These are phyloP conservation scores for Aspergillus udagawae DNA, from an alignment of 2,329 filamentous ascomycete genomes.

Conservation along the genomic window DNA sequence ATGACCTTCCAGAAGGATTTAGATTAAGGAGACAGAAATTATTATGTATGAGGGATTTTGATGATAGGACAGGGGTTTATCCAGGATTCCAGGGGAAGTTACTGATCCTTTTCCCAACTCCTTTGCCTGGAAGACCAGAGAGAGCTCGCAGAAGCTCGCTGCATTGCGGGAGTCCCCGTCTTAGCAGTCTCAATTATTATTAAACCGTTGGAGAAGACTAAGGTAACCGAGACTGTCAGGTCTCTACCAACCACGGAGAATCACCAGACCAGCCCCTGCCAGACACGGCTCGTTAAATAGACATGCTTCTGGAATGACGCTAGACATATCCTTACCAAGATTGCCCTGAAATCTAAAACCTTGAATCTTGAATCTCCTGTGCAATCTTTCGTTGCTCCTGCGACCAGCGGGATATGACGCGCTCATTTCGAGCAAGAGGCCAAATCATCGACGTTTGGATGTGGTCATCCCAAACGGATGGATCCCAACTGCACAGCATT, in stretches of 20 bases:
- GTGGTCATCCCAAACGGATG: not conserved
- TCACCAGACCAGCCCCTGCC: constrained; percentile 14
- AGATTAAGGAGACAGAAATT: constrained; percentile 9
- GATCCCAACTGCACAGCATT: not conserved
- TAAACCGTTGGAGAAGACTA: constrained; percentile 1
- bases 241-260: constrained; percentile 7
- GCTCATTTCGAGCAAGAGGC: not conserved
- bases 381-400: not conserved
- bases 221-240: constrained; percentile 2
- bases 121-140: not conserved
- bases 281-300: constrained; percentile 3
- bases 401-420: not conserved
- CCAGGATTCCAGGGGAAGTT: not conserved
- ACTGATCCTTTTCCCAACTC: not conserved
- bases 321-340: constrained; percentile 2
- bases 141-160: not conserved
- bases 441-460: not conserved
- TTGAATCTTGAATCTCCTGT: not conserved
- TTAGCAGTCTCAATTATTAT: not conserved
- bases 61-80: not conserved
- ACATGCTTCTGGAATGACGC: constrained; percentile 13
- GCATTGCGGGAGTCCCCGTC: not conserved
- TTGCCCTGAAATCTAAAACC: not conserved
- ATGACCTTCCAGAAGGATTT: constrained; percentile 20
- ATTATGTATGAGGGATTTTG: not conserved